A percentile compares a stretch with the other conserved stretches of the same genome.
phyloP scores from a whole-genome alignment of 345 rosid genomes.

The Ceriops tagal region DNA sequence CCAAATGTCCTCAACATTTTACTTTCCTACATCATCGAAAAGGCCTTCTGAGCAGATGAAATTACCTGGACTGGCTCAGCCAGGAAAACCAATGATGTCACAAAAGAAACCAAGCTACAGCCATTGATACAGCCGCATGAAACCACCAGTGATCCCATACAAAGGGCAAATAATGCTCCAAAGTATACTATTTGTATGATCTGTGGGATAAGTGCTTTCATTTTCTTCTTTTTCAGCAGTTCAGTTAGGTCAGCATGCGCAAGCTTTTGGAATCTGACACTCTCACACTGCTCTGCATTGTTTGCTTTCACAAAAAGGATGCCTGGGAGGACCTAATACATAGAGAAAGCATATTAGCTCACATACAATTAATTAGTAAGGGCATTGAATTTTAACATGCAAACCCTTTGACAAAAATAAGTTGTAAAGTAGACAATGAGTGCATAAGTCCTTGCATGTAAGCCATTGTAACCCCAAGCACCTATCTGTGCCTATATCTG shows the following conservation, averaged over 20 bases:
- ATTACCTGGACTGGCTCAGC: constrained; percentile 88
- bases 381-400: no score
- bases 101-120: constrained; percentile 63
- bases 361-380: background rate
- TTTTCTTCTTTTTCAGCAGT: constrained; percentile 70
- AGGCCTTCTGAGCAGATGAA: constrained; percentile 12
- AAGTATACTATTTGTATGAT: constrained; percentile 66
- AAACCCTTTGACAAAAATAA: background rate
- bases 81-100: constrained; percentile 74
- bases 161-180: constrained; percentile 63
- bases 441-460: no score
- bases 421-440: background rate
- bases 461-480: no score
- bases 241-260: constrained; percentile 58
- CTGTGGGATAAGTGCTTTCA: constrained; percentile 91
- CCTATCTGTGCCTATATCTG: background rate
- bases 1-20: no score
- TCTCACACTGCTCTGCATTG: constrained; percentile 74
- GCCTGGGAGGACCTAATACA: constrained; percentile 73
- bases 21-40: no score
- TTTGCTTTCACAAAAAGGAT: constrained; percentile 88
- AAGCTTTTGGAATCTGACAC: constrained; percentile 65
- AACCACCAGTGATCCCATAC: constrained; percentile 64
- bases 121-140: constrained; percentile 62
- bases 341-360: background rate